A percentile compares a stretch with the other conserved stretches of the same genome.
Evolutionary conservation across 495 filamentous ascomycete species (phyloP).

Genomic region (Podospora australis): DNA sequence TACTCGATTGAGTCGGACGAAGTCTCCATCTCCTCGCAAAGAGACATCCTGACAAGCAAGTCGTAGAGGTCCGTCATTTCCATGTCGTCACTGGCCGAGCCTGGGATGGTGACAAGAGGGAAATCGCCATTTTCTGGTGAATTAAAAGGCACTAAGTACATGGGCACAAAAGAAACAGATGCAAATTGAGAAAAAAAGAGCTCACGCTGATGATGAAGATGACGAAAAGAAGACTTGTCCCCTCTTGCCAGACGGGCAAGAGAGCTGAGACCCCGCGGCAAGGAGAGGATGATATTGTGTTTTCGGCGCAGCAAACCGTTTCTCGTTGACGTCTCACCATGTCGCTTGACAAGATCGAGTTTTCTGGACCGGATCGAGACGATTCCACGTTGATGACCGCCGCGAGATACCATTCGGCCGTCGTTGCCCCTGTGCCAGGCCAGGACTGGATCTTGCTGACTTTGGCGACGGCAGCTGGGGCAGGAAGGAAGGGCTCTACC

Average conservation of each 20-base stretch:
- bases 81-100: background rate
- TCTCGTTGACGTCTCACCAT: background rate
- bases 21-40: background rate
- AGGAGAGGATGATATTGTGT: slow-evolving; percentile 1
- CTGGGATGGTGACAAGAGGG: background rate
- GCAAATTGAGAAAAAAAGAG: background rate
- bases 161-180: background rate
- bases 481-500: background rate
- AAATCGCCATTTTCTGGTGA: slow-evolving; percentile 1
- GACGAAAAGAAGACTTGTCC: slow-evolving; percentile 1
- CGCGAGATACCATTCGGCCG: background rate
- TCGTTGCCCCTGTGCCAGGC: slow-evolving; percentile 2
- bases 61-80: slow-evolving; percentile 6
- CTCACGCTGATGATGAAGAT: background rate
- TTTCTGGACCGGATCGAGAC: slow-evolving; percentile 5
- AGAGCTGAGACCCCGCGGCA: slow-evolving; percentile 4
- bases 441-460: background rate
- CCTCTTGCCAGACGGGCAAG: slow-evolving; percentile 4
- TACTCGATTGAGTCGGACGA: background rate
- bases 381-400: slow-evolving; percentile 3
- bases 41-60: slow-evolving; percentile 1
- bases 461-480: slow-evolving; percentile 1
- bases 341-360: slow-evolving; percentile 1
- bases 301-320: too few relatives aligned
- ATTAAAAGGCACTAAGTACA: slow-evolving; percentile 1